Evolutionary conservation across 176 grass and related monocot genomes (phyloP), one percentile per base, ranked within the genome.

Genomic region (Zoysia pacifica): DNA sequence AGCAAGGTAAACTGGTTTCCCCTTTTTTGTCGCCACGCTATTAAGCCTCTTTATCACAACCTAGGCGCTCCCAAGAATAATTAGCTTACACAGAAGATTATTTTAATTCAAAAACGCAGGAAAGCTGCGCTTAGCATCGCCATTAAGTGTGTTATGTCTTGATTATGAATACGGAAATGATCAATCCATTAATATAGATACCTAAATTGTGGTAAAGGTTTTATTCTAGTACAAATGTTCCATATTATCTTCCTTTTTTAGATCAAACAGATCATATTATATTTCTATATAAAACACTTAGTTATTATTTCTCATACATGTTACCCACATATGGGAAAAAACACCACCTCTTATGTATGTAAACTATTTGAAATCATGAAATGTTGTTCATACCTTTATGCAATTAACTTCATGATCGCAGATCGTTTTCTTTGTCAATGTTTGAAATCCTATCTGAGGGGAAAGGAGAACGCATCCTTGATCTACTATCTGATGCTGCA

Each of bases 381-480:
- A 28, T 28, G 28, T 28, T 28, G 28, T 42, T 66, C 45, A 48
- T 55, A 71, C 70, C 0, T 67, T 36, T 39, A 37, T 15, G 18
- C n/a, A 39, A 20, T 72, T 71, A 40, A 70, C 79, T 73, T 13
- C 56, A 14, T 84, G 59, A 37, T 72, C 84, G 64, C 91, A 97
- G 91, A 73, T 82, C 65, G 28, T 91, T 91, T 87, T 94, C 71
- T 61, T 64, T 97, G 37, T 93, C 94, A 37, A 90, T 97, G 85
- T 89, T 97, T 19, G 91, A 97, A 72, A 97, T 97, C 70, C 82
- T 94, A 67, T 91, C 87, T 20, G 91, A 91, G 70, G 91, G 94
- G 69, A 97, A 88, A 70, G 94, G 91, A 64, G 91, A 97, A 69
- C 73, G 15, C 28, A 97, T 97, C 61, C 85, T 97, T 15, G 94